A percentile compares a stretch with the other conserved stretches of the same genome.
Evolutionary conservation across 345 rosid species (phyloP).

Genomic region (Citrus maxima): DNA sequence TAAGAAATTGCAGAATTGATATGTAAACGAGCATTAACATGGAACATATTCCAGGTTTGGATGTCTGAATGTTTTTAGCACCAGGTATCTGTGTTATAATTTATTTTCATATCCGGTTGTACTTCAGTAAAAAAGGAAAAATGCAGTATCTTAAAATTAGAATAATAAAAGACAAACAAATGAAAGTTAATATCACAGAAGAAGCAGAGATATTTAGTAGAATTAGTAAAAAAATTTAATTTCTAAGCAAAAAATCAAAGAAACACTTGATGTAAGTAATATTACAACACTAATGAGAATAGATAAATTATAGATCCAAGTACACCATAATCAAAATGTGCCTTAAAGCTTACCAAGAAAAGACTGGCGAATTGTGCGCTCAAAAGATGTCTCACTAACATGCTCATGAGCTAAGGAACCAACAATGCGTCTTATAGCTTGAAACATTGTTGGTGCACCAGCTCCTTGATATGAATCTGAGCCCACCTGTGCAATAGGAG

Average conservation of each 20-base stretch:
- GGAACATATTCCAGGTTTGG: background rate
- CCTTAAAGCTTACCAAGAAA: slow-evolving; percentile 63
- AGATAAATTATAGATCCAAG: background rate
- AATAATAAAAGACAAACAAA: background rate
- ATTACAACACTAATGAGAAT: background rate
- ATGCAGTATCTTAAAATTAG: background rate
- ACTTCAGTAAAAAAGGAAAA: background rate
- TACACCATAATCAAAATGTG: background rate
- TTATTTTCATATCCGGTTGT: too few relatives aligned
- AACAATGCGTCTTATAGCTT: slow-evolving; percentile 84
- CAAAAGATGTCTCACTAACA: slow-evolving; percentile 55
- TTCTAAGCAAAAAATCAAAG: background rate
- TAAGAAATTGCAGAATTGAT: background rate
- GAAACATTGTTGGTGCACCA: slow-evolving; percentile 92
- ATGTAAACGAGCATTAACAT: background rate
- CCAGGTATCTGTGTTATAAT: background rate
- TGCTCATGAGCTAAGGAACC: slow-evolving; percentile 57
- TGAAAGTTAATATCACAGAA: background rate
- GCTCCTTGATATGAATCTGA: slow-evolving; percentile 92
- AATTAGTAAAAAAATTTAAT: background rate
- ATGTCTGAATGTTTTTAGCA: background rate
- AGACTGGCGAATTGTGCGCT: slow-evolving; percentile 75
- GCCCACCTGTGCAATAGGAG: slow-evolving; percentile 63
- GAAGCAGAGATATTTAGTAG: background rate
- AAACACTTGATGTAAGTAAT: background rate